Evolutionary conservation across 257 asterid species (phyloP).

Genomic region (Ligustrum vulgare): DNA sequence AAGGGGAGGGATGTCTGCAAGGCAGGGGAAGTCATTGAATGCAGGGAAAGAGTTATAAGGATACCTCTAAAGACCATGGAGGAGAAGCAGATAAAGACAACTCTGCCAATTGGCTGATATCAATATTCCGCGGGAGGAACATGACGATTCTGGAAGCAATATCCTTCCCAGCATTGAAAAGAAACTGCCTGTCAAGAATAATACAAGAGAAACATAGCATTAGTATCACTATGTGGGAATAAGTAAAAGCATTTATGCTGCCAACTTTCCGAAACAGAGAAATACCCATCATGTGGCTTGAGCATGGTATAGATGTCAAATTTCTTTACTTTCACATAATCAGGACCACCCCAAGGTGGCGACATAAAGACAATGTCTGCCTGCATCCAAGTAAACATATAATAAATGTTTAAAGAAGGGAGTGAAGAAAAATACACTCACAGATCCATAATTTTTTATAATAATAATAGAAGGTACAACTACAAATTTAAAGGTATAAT

Average conservation of each 20-base stretch:
- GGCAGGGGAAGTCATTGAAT: neutral
- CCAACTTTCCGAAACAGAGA: slow-evolving; percentile 14
- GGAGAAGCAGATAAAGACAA: slow-evolving; percentile 64
- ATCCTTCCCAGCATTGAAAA: neutral
- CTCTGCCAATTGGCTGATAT: slow-evolving; percentile 75
- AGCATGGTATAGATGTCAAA: slow-evolving; percentile 82
- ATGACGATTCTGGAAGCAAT: slow-evolving; percentile 64
- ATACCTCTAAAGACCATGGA: slow-evolving; percentile 92
- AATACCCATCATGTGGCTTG: slow-evolving; percentile 85
- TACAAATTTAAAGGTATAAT: neutral
- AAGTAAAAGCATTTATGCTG: neutral
- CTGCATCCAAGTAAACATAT: slow-evolving; percentile 37
- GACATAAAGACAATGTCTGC: slow-evolving; percentile 82
- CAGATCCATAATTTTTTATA: neutral
- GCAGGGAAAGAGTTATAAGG: neutral
- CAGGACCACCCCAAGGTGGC: slow-evolving; percentile 99
- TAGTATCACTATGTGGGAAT: neutral
- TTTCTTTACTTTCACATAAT: slow-evolving; percentile 63
- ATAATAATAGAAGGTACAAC: neutral
- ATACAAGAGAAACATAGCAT: neutral
- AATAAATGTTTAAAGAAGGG: neutral
- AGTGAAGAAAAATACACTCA: neutral
- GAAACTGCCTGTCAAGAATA: slow-evolving; percentile 2
- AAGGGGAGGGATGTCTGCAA: neutral
- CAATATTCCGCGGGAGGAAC: slow-evolving; percentile 88